Evolutionary conservation across 2,329 filamentous ascomycete genomes (phyloP).

Genomic region (Tolypocladium album): DNA sequence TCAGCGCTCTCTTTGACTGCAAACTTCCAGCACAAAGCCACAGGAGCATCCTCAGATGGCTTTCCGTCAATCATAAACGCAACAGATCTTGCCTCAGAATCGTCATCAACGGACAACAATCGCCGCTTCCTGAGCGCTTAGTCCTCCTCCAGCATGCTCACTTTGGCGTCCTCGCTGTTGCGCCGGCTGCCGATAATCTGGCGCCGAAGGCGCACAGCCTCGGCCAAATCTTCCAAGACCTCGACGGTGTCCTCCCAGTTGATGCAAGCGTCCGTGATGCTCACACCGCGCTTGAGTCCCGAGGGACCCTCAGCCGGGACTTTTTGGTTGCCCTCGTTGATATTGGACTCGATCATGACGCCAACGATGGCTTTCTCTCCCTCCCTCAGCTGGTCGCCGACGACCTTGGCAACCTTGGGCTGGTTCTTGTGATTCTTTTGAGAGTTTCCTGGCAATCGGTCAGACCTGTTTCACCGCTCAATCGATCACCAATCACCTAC

Average conservation of each 20-base stretch:
- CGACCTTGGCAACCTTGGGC: constrained; percentile 74
- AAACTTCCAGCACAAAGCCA: not conserved
- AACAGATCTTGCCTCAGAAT: not conserved
- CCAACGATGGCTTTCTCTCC: constrained; percentile 85
- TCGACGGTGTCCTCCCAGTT: constrained; percentile 77
- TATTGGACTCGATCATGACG: constrained; percentile 98
- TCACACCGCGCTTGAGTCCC: constrained; percentile 76
- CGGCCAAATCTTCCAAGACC: constrained; percentile 75
- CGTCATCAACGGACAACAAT: not conserved
- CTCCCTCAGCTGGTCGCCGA: constrained; percentile 76
- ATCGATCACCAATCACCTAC: constrained; percentile 34
- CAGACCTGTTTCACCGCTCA: not conserved
- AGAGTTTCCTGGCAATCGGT: constrained; percentile 61
- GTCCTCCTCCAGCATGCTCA: constrained; percentile 41
- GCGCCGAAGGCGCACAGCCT: constrained; percentile 69
- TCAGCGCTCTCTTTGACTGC: not conserved
- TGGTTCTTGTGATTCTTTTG: constrained; percentile 97
- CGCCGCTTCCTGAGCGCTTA: constrained; percentile 13
- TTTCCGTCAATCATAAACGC: not conserved
- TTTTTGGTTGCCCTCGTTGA: constrained; percentile 84
- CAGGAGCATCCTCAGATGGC: not conserved
- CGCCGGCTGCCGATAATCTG: constrained; percentile 31
- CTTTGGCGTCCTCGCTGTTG: constrained; percentile 19
- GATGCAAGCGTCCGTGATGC: constrained; percentile 94
- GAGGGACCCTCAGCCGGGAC: constrained; percentile 72